Conservation (phyloP, 768 basidiomycete genomes). For the Suillus subluteus region DNA sequence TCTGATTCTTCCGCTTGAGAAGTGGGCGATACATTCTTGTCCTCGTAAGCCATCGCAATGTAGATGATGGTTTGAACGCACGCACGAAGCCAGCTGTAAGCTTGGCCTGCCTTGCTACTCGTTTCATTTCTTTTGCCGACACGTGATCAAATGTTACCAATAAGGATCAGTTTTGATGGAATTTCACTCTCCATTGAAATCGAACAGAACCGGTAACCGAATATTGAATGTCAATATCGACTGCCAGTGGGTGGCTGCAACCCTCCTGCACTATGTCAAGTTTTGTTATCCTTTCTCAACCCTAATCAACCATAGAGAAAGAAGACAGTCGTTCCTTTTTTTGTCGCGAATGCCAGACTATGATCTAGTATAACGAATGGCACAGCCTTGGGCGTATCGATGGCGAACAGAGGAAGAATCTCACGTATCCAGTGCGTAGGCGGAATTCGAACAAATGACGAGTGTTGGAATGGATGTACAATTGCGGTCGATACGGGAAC, state of each 20-base stretch:
- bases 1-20: constrained; percentile 70
- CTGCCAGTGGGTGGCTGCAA: neutral
- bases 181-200: neutral
- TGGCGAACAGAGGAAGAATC: neutral
- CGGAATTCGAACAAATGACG: neutral
- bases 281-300: neutral
- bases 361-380: neutral
- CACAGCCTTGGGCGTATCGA: neutral
- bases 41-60: constrained; percentile 10
- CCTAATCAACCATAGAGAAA: neutral
- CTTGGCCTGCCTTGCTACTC: neutral
- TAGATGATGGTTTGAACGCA: neutral
- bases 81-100: neutral
- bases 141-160: neutral
- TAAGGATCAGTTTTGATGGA: neutral
- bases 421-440: constrained; percentile 2
- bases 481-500: neutral
- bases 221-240: no score
- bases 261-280: neutral
- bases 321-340: neutral
- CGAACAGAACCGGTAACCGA: neutral
- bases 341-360: neutral
- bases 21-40: constrained; percentile 28
- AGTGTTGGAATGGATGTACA: neutral
- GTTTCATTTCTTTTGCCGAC: neutral